These are phyloP conservation scores for Leucosporidium creatinivorum DNA, from an alignment of 768 basidiomycete species.

Conservation along the genomic window DNA sequence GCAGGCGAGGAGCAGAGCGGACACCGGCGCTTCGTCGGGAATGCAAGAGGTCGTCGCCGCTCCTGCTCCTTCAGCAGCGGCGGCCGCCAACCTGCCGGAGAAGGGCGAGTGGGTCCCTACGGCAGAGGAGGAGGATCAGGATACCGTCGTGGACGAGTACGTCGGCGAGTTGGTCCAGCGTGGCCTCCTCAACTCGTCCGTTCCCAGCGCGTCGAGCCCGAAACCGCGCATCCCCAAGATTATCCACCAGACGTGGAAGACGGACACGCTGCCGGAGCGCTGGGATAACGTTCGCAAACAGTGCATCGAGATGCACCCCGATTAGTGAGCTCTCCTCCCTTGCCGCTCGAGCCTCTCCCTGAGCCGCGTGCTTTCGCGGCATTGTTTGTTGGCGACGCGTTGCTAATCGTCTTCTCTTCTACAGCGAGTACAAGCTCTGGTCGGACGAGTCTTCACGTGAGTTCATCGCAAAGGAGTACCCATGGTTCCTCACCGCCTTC, in stretches of 20 bases:
- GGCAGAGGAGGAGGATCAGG: background rate
- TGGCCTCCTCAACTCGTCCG: slow-evolving; percentile 10
- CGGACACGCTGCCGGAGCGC: slow-evolving; percentile 67
- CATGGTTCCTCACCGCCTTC: slow-evolving; percentile 89
- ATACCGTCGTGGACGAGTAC: slow-evolving; percentile 1
- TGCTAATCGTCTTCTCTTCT: background rate
- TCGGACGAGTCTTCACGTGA: slow-evolving; percentile 82
- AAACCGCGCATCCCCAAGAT: slow-evolving; percentile 63
- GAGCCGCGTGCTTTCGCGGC: background rate
- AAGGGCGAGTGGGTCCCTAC: background rate
- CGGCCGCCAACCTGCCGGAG: background rate
- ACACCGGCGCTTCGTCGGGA: background rate
- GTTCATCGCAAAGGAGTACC: slow-evolving; percentile 80
- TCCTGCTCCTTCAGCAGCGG: no score
- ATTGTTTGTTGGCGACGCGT: background rate
- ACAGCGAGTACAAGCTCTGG: slow-evolving; percentile 93
- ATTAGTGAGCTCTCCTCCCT: slow-evolving; percentile 62
- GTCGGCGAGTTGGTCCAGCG: slow-evolving; percentile 18
- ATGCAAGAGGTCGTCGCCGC: slow-evolving; percentile 6
- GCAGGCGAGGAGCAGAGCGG: background rate
- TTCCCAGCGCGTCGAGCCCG: slow-evolving; percentile 6
- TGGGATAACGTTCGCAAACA: slow-evolving; percentile 75
- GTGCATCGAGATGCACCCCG: slow-evolving; percentile 85
- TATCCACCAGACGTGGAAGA: slow-evolving; percentile 98
- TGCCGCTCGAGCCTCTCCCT: background rate